Base-by-base conservation (phyloP, 2,329 filamentous ascomycete species). In the Sordariomycetes sp. region DNA sequence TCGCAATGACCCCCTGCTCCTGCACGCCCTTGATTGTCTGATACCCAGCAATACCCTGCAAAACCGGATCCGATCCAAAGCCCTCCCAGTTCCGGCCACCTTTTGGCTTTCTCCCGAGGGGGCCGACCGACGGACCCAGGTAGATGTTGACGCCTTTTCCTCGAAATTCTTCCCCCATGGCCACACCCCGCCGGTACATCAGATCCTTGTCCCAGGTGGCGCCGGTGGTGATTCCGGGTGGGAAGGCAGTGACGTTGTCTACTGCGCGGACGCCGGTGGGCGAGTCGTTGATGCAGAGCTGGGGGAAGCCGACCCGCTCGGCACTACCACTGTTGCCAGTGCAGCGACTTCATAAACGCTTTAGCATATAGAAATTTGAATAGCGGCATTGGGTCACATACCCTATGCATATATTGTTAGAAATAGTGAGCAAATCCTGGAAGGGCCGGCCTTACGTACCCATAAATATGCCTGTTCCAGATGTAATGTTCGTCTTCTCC, bases 401-500 rank as follows among this genome's bases (percentile, higher is more conserved):
- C 45, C 45, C 45, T 50, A 3, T n/a, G 22, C n/a, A 3, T 2
- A n/a, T 17, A 2, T 42, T n/a, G 52, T 54, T 54, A 54, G 52
- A 7, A 24, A 15, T 20, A 28, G 25, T 1, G 20, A 50, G 10
- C 20, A 28, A 36, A 5, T 22, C 15, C 5, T 12, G 5, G 32
- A 39, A 10, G 6, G 45, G 3, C 10, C 10, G n/a, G 12, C 15
- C 10, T 20, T 53, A 63, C 65, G 62, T 65, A 74, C 79, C 86
- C 87, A 90, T 90, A 61, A 76, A 85, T 50, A 85, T 77, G 1
- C 87, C 87, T 1, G 79, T 85, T 3, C 87, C 87, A 1, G 80
- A 80, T 0, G 86, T 90, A 55, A 90, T 76, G 65, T 90, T 91
- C 3, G 86, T 84, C 71, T 91, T 92, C 67, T 91, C 88, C 1